A percentile compares a stretch with the other conserved stretches of the same genome.
Evolutionary conservation across 441 rosid species (phyloP).

Genomic region (Euphorbia neoarborescens): DNA sequence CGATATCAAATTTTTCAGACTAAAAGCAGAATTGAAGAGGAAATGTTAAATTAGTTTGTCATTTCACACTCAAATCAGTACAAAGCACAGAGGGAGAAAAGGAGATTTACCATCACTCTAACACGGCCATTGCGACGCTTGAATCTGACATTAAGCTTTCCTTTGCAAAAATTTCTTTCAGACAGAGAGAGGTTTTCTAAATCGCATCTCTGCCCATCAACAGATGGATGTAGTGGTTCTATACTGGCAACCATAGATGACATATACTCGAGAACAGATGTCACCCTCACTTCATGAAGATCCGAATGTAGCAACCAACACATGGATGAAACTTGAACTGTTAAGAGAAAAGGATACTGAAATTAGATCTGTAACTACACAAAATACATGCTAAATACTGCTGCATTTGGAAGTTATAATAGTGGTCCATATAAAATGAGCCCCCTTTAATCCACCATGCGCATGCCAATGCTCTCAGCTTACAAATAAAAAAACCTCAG

Average conservation of each 20-base stretch:
- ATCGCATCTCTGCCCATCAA: slow-evolving; percentile 40
- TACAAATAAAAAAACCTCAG: background rate
- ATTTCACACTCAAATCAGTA: background rate
- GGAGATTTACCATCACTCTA: slow-evolving; percentile 48
- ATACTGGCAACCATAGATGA: slow-evolving; percentile 65
- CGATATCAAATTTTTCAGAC: slow-evolving; percentile 62
- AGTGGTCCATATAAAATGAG: background rate
- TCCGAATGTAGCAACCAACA: slow-evolving; percentile 77
- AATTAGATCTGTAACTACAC: slow-evolving; percentile 8
- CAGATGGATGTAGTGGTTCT: slow-evolving; percentile 42
- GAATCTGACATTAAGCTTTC: slow-evolving; percentile 57
- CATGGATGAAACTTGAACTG: slow-evolving; percentile 59
- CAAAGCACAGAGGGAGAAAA: background rate
- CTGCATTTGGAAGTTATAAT: slow-evolving; percentile 1
- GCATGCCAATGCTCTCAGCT: background rate
- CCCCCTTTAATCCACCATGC: background rate
- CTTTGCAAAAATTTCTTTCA: slow-evolving; percentile 47
- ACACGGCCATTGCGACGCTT: slow-evolving; percentile 89
- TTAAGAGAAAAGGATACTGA: slow-evolving; percentile 17
- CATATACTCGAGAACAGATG: slow-evolving; percentile 59
- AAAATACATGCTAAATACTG: background rate
- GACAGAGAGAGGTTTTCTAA: slow-evolving; percentile 37
- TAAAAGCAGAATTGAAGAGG: slow-evolving; percentile 24
- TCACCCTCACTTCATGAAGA: slow-evolving; percentile 52
- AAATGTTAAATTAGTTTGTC: slow-evolving; percentile 15